Evolutionary conservation across 257 asterid species (phyloP).

Genomic region (Lycium barbarum): DNA sequence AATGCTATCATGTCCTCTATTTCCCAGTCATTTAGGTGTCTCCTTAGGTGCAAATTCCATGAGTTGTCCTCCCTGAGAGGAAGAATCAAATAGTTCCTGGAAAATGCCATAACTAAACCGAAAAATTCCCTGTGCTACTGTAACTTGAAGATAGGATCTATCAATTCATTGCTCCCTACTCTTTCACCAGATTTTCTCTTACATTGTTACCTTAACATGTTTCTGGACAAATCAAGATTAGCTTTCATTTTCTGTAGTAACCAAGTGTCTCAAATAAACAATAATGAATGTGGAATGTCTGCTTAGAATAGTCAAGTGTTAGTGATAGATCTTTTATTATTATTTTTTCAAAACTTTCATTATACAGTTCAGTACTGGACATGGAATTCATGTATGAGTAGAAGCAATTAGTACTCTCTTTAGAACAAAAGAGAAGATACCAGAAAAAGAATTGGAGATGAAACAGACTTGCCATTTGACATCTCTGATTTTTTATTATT

Average conservation of each 20-base stretch:
- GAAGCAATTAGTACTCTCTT: not conserved
- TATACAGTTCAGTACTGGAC: not conserved
- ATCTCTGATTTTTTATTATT: not conserved
- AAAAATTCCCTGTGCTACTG: not conserved
- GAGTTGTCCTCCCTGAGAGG: too few relatives aligned
- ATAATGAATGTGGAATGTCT: not conserved
- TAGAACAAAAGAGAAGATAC: conserved; percentile 13
- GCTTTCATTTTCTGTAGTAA: conserved; percentile 2
- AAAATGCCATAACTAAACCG: not conserved
- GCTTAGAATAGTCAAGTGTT: conserved; percentile 16
- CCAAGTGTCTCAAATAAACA: conserved; percentile 12
- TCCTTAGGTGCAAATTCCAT: too few relatives aligned
- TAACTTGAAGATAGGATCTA: conserved; percentile 11
- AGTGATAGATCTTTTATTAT: not conserved
- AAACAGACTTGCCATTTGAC: conserved; percentile 7
- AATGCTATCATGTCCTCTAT: too few relatives aligned
- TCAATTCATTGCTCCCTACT: not conserved
- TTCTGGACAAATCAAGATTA: conserved; percentile 21
- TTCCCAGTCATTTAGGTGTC: too few relatives aligned
- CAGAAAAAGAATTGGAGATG: conserved; percentile 17
- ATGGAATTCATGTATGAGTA: not conserved
- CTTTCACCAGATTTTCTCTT: not conserved
- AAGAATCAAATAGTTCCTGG: not conserved
- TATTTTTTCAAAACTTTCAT: not conserved
- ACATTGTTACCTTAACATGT: not conserved